Evolutionary conservation across 2,329 filamentous ascomycete species (phyloP).

Genomic region (Seiridium unicorne): DNA sequence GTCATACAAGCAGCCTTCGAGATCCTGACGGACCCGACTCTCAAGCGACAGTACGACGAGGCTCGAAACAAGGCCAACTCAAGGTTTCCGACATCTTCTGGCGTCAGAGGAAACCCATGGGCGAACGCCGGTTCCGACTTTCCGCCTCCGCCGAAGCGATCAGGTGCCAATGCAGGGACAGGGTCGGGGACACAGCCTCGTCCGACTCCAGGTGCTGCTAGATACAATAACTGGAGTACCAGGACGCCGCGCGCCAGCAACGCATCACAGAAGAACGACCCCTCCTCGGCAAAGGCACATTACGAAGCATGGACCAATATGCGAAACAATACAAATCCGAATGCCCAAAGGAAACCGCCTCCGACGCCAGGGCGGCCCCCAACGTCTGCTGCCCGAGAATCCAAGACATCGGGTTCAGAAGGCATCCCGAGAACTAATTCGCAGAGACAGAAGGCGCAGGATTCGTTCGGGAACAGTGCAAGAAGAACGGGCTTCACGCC

Average conservation of each 20-base stretch:
- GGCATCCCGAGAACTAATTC: conserved; percentile 48
- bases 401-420: conserved; percentile 20
- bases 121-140: conserved; percentile 46
- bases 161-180: conserved; percentile 20
- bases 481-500: conserved; percentile 50
- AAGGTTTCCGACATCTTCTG: conserved; percentile 48
- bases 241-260: conserved; percentile 12
- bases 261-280: conserved; percentile 20
- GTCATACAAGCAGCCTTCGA: conserved; percentile 85
- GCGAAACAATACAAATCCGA: conserved; percentile 13
- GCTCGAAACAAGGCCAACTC: conserved; percentile 33
- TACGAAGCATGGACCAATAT: conserved; percentile 37
- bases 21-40: conserved; percentile 54
- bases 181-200: conserved; percentile 11
- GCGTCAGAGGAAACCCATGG: conserved; percentile 59
- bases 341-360: conserved; percentile 17
- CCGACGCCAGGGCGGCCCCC: conserved; percentile 24
- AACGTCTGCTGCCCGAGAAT: conserved; percentile 23
- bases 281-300: conserved; percentile 21
- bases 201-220: conserved; percentile 38
- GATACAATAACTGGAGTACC: conserved; percentile 33
- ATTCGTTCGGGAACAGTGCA: conserved; percentile 46
- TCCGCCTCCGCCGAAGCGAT: conserved; percentile 47
- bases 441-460: conserved; percentile 52
- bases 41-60: conserved; percentile 53